Evolutionary conservation across 768 basidiomycete genomes (phyloP), one percentile per base, ranked within the genome.

Genomic region (Russula compacta): DNA sequence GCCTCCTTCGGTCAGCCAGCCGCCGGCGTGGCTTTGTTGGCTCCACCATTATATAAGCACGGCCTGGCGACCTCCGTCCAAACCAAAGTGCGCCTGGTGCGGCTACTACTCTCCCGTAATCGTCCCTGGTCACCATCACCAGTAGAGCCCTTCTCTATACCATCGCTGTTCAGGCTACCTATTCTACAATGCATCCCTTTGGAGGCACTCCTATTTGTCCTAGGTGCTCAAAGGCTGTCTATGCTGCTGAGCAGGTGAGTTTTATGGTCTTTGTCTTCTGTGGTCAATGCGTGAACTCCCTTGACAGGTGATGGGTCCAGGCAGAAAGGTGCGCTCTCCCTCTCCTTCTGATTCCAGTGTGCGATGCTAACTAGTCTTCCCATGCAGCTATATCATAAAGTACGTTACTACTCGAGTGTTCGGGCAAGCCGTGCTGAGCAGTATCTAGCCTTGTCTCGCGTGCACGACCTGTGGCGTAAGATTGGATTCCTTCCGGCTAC

Each of bases 221-320:
- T 15, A 74, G 82, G 69, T 94, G 91, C 73, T 73, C 72, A 60
- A 90, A 86, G 72, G 72, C 80, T 0, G 92, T 94, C 36, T 95
- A 95, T 73, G 87, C 87, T 62, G 92, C 91, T 54, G 92, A 95
- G 72, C 90, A 94, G 81, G 89, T 86, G 62, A 64, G 78, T 71
- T 1, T 14, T 6, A 24, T 11, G 38, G 33, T 19, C 11, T 14
- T 64, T 40, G 14, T 55, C 38, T 46, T 19, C 19, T 36, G 10
- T n/a, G 24, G 10, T 9, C 55, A 32, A 32, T 43, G 15, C 35
- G 35, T 51, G 40, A 4, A 48, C 50, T 56, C 58, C 11, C 63
- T 55, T 54, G 40, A 66, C 10, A 91, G 88, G 82, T 82, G 35
- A 83, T 94, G 78, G 92, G 92, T 19, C 92, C 92, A 56, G 92